Conservation (phyloP, 306 rosid species). For the Quercus dentata region DNA sequence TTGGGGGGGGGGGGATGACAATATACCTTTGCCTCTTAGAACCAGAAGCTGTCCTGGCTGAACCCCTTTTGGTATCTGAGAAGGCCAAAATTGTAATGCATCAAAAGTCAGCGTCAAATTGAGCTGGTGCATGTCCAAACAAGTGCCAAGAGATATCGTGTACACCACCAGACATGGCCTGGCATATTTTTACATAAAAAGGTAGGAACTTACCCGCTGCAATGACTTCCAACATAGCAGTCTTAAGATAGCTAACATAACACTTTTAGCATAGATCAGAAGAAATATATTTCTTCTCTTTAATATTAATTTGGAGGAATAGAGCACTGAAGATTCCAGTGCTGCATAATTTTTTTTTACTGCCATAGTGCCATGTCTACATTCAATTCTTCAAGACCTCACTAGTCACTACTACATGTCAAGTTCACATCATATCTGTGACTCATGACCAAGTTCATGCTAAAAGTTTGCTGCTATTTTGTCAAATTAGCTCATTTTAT, state of each 20-base stretch:
- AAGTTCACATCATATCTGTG: not conserved
- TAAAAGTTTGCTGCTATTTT: not conserved
- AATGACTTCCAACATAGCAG: not conserved
- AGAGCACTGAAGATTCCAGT: not conserved
- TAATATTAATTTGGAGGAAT: not conserved
- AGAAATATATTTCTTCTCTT: not conserved
- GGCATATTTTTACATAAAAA: not conserved
- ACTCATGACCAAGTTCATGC: not conserved
- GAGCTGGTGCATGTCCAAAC: not conserved
- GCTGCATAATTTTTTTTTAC: not conserved
- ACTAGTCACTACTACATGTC: not conserved
- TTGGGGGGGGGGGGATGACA: constrained; percentile 4
- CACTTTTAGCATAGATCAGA: not conserved
- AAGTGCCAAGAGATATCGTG: not conserved
- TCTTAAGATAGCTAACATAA: not conserved
- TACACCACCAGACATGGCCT: not conserved
- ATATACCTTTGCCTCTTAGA: constrained; percentile 84
- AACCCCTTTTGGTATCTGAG: constrained; percentile 89
- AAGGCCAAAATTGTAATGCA: constrained; percentile 33
- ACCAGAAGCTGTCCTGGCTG: constrained; percentile 83
- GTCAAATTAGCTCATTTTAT: not conserved
- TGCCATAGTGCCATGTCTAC: not conserved
- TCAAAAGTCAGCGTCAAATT: constrained; percentile 16
- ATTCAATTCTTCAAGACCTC: not conserved
- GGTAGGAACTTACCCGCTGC: not conserved